Evolutionary conservation across 345 rosid species (phyloP).

Genomic region (Arabidopsis suecica): DNA sequence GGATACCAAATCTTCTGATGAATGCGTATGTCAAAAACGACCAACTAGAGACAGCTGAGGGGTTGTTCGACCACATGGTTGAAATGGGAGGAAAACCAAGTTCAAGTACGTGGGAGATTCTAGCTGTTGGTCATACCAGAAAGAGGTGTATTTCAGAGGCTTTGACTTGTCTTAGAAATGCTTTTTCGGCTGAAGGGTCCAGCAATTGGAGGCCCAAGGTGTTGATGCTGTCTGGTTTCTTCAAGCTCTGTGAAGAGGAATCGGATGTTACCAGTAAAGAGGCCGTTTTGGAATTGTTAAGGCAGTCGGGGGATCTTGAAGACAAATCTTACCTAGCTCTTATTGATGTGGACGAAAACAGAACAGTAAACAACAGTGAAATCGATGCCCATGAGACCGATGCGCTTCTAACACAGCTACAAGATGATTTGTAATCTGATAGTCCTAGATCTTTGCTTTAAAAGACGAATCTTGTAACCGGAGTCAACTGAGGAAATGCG

Average conservation of each 20-base stretch:
- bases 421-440: constrained; percentile 45
- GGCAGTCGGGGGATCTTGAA: constrained; percentile 60
- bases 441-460: constrained; percentile 16
- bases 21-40: constrained; percentile 65
- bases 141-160: constrained; percentile 62
- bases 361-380: constrained; percentile 24
- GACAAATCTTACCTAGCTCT: constrained; percentile 58
- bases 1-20: constrained; percentile 83
- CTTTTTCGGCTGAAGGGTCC: constrained; percentile 60
- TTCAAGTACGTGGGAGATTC: constrained; percentile 83
- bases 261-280: constrained; percentile 58
- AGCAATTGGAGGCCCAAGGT: constrained; percentile 80
- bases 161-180: constrained; percentile 66
- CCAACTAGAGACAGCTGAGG: constrained; percentile 64
- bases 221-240: constrained; percentile 54
- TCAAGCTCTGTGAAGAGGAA: constrained; percentile 70
- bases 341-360: constrained; percentile 42
- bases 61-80: constrained; percentile 60
- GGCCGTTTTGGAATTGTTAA: constrained; percentile 56
- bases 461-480: constrained; percentile 22
- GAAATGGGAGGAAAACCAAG: constrained; percentile 84
- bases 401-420: constrained; percentile 53
- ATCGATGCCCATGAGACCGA: constrained; percentile 42
- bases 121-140: constrained; percentile 70
- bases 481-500: constrained; percentile 12